Evolutionary conservation across 2,329 filamentous ascomycete species (phyloP).

Genomic region (Ophiostoma perfectum): DNA sequence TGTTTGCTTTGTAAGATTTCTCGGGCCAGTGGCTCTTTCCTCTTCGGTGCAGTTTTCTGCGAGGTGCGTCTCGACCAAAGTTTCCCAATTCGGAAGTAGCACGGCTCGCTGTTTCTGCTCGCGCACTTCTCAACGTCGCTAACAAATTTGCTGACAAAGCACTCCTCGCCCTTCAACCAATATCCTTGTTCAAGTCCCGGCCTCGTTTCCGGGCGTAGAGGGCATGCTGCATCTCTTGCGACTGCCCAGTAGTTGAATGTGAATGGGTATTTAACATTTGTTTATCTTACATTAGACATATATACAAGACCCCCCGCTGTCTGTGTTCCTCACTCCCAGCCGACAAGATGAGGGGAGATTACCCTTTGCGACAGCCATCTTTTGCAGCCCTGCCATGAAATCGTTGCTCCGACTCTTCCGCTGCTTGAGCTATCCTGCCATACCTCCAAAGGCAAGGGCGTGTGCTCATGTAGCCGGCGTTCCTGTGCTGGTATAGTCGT

Average conservation of each 20-base stretch:
- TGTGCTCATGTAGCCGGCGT: no score
- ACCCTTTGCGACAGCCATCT: neutral
- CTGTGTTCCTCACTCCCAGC: neutral
- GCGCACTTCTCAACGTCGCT: no score
- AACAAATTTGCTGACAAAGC: neutral
- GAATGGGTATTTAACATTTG: constrained; percentile 19
- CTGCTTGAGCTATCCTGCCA: neutral
- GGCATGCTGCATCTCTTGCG: no score
- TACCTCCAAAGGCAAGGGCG: neutral
- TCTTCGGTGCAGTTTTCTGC: neutral
- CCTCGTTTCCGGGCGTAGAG: no score
- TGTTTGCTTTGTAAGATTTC: neutral
- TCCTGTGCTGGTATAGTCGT: neutral
- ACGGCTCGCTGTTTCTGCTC: neutral
- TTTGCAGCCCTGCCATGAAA: neutral
- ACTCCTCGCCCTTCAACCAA: neutral
- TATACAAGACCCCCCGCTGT: constrained; percentile 5
- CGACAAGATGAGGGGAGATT: neutral
- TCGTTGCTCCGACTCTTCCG: neutral
- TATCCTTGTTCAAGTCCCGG: neutral
- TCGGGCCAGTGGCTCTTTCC: neutral
- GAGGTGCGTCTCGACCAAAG: constrained; percentile 20
- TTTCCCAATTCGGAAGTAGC: constrained; percentile 21
- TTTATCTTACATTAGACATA: constrained; percentile 20
- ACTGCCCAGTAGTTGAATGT: neutral